A percentile compares a stretch with the other conserved stretches of the same genome.
Evolutionary conservation across 805 yeast species (phyloP).

Genomic region (Metschnikowia borealis): DNA sequence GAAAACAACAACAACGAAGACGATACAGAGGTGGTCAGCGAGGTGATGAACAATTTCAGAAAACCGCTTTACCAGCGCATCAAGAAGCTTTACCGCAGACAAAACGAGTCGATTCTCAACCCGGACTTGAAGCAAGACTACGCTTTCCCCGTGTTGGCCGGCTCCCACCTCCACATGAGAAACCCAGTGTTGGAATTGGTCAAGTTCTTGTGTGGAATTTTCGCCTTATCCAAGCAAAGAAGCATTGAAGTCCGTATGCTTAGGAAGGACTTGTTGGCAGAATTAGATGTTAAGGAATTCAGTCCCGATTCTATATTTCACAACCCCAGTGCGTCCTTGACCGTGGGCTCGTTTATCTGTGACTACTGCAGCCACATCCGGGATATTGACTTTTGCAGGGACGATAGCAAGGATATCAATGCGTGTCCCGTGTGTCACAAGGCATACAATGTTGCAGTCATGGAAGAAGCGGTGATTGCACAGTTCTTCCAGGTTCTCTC

Average conservation of each 20-base stretch:
- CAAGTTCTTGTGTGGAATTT: conserved; percentile 69
- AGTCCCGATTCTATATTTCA: conserved; percentile 66
- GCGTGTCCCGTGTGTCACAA: conserved; percentile 63
- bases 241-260: conserved; percentile 70
- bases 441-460: conserved; percentile 57
- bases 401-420: conserved; percentile 51
- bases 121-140: conserved; percentile 62
- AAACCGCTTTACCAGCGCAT: conserved; percentile 64
- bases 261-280: conserved; percentile 65
- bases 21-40: conserved; percentile 36
- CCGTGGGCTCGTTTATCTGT: conserved; percentile 68
- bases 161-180: conserved; percentile 53
- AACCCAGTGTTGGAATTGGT: conserved; percentile 81
- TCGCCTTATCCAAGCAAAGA: conserved; percentile 60
- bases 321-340: conserved; percentile 71
- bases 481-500: conserved; percentile 54
- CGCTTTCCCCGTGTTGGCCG: conserved; percentile 72
- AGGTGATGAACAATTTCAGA: conserved; percentile 55
- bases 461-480: conserved; percentile 77
- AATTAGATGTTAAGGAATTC: conserved; percentile 83
- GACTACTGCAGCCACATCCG: conserved; percentile 69
- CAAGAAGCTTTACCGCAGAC: conserved; percentile 60
- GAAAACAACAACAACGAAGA: conserved; percentile 27
- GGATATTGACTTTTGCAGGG: conserved; percentile 81
- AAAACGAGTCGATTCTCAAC: conserved; percentile 67